Evolutionary conservation across 257 asterid species (phyloP).

Genomic region (Salvia rosmarinus): DNA sequence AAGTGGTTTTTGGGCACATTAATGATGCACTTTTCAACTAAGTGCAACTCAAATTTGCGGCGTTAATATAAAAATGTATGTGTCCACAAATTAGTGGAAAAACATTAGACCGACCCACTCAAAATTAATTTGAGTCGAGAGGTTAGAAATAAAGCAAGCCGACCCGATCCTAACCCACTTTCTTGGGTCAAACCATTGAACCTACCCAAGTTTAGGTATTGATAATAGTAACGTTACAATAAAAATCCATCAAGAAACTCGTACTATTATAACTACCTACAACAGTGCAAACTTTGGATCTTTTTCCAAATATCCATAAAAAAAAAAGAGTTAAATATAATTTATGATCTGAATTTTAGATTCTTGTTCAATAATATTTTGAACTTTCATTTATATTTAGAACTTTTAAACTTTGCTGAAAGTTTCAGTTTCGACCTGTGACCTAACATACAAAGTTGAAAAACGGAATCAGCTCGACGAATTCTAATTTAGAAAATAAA

Average conservation of each 20-base stretch:
- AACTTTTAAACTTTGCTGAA: too few species aligned
- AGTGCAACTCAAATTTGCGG: not conserved
- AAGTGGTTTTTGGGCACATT: slow-evolving; percentile 1
- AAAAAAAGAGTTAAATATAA: too few species aligned
- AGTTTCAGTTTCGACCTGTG: too few species aligned
- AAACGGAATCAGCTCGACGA: too few species aligned
- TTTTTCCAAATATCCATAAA: too few species aligned
- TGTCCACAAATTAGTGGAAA: slow-evolving; percentile 9
- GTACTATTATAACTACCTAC: not conserved
- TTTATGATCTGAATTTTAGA: too few species aligned
- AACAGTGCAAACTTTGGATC: too few species aligned
- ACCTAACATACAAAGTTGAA: too few species aligned
- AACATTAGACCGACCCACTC: slow-evolving; percentile 3
- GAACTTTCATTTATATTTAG: too few species aligned
- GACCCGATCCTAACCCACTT: slow-evolving; percentile 30
- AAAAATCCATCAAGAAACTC: not conserved
- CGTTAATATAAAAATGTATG: not conserved
- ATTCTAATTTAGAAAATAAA: too few species aligned
- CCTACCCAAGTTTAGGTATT: slow-evolving; percentile 23
- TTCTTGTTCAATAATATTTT: too few species aligned
- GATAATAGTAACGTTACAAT: not conserved
- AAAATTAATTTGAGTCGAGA: slow-evolving; percentile 2
- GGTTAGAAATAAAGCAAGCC: slow-evolving; percentile 16
- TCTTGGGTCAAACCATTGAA: not conserved
- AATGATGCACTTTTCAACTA: slow-evolving; percentile 5